Evolutionary conservation across 2,329 filamentous ascomycete species (phyloP).

Genomic region (Botrytis elliptica): DNA sequence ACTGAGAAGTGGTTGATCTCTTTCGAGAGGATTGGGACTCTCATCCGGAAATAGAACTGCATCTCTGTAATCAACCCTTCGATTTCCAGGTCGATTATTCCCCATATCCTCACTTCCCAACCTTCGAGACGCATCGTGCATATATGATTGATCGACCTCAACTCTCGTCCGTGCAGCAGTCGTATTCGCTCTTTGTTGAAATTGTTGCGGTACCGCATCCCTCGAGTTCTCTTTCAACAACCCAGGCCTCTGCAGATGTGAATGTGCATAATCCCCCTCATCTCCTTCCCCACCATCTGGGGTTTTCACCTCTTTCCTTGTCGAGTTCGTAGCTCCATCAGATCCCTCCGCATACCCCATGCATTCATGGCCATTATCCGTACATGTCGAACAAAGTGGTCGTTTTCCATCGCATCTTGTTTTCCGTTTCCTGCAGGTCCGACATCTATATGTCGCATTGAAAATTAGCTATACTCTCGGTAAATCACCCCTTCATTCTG

Average conservation of each 20-base stretch:
- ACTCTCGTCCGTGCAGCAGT: neutral
- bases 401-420: conserved; percentile 73
- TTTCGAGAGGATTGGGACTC: conserved; percentile 37
- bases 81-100: neutral
- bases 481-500: neutral
- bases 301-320: conserved; percentile 32
- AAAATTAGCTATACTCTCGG: neutral
- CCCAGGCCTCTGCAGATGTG: neutral
- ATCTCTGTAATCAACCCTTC: conserved; percentile 27
- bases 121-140: neutral
- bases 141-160: neutral
- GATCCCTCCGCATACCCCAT: conserved; percentile 57
- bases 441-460: conserved; percentile 49
- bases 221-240: neutral
- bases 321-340: conserved; percentile 29
- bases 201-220: conserved; percentile 12
- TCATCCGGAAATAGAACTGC: conserved; percentile 32
- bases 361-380: conserved; percentile 68
- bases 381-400: conserved; percentile 69
- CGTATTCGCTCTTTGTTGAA: neutral
- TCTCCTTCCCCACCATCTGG: conserved; percentile 42
- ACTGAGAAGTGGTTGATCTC: conserved; percentile 1
- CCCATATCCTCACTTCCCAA: neutral
- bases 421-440: conserved; percentile 74
- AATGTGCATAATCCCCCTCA: conserved; percentile 36